Base-by-base conservation (phyloP, 106 monocot species). In the Allium sativum region DNA sequence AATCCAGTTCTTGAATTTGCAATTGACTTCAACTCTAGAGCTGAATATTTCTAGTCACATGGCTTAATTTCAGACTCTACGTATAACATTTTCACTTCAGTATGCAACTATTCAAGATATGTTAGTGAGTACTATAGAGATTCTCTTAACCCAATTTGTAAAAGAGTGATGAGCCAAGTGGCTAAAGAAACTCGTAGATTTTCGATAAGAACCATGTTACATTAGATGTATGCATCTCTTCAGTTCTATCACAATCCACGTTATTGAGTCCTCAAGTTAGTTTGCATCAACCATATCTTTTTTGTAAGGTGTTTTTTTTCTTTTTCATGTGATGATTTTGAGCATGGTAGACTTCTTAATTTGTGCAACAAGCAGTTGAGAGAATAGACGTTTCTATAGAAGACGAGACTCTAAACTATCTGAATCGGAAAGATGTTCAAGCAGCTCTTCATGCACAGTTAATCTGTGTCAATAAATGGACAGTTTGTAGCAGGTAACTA, bases 191-290 rank as follows among this genome's bases (percentile, higher is more conserved):
- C 91, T 18, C 90, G 96, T 55, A 64, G 87, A 74, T 96, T 96
- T 42, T 96, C 11, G 96, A 96, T 70, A 96, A 96, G 66, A 91
- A 96, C 45, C 91, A 96, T 66, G 96, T 96, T 55, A 96, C 96
- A 8, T 78, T 96, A 45, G 96, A 96, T 68, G 96, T 96, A 61
- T 96, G 96, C 64, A 79, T 90, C 61, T 87, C 90, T 42, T 95
- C 95, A 2, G 82, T 90, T 64, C 74, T 90, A 15, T 90, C 90
- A 10, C 95, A 95, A 57, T 90, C 95, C 21, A 19, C 78, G 52
- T 81, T 95, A 7, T n/a, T n/a, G n/a, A 65, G 59, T 67, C 95
- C 95, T 62, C 83, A 87, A 31, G 95, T 90, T 65, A 77, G 86
- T 45, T 50, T 18, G 11, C 18, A 46, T 21, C 14, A n/a, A n/a